Percentiles rank a stretch among this genome's conserved stretches.
phyloP scores from a whole-genome alignment of 1,139 yeast genomes.

The Pichia kudriavzevii region DNA sequence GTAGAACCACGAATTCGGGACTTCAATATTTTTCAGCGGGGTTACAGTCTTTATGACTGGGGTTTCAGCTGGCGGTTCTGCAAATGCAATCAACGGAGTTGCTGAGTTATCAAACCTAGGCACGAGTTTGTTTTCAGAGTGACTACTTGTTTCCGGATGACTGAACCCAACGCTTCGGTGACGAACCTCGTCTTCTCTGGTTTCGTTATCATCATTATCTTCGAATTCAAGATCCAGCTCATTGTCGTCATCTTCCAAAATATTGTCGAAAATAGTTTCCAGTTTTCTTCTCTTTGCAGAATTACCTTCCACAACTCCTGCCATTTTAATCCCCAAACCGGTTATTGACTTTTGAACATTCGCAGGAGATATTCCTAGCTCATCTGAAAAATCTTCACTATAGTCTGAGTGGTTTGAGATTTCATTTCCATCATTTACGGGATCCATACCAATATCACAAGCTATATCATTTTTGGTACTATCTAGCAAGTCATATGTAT shows the following conservation, averaged over 20 bases:
- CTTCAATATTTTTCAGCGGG: slow-evolving; percentile 14
- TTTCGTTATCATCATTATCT: slow-evolving; percentile 14
- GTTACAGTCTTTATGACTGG: slow-evolving; percentile 1
- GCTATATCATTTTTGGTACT: slow-evolving; percentile 1
- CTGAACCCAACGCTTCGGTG: slow-evolving; percentile 18
- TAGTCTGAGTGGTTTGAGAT: too few relatives aligned
- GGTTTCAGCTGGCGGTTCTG: neutral
- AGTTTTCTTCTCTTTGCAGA: slow-evolving; percentile 23
- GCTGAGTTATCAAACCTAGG: neutral
- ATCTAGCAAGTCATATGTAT: neutral
- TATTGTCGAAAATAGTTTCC: slow-evolving; percentile 11
- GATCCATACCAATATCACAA: neutral
- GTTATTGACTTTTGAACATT: slow-evolving; percentile 10
- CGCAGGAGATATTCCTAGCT: too few relatives aligned
- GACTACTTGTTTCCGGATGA: too few relatives aligned
- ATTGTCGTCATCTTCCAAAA: slow-evolving; percentile 10
- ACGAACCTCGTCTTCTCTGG: slow-evolving; percentile 12
- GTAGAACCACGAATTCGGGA: slow-evolving; percentile 52
- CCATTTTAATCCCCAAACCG: slow-evolving; percentile 15
- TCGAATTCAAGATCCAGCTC: slow-evolving; percentile 16
- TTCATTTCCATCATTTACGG: too few relatives aligned
- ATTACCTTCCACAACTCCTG: slow-evolving; percentile 14
- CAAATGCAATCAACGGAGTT: neutral
- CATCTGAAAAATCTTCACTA: too few relatives aligned
- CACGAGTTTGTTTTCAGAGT: slow-evolving; percentile 1